Base-by-base conservation (phyloP, 352 stramenopile genomes). In the Ochromonadaceae sp. region DNA sequence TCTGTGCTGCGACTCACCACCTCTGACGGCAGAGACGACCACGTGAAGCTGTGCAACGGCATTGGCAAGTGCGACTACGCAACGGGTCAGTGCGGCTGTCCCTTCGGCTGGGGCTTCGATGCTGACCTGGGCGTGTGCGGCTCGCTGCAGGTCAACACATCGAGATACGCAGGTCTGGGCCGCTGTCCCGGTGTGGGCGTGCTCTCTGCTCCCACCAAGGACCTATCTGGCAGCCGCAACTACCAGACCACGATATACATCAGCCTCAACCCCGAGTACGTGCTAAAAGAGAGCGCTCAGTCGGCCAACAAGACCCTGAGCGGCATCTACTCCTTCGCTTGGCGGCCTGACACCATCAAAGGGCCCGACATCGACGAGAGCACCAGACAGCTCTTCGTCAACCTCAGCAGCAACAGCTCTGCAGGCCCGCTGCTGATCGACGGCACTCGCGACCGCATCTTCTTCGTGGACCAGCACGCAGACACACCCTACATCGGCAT, bases 181-280 rank as follows among this genome's bases (percentile, higher is more conserved):
- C n/a, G 56, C 40, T 63, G 56, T 63, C 56, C 56, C n/a, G 56
- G 56, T 26, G 20, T 53, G 40, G 15, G 40, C 40, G 15, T 44
- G 40, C 40, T 44, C 40, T 20, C 40, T 20, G 40, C 40, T 44
- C n/a, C n/a, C n/a, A n/a, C n/a, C n/a, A n/a, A n/a, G n/a, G n/a
- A n/a, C n/a, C n/a, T n/a, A n/a, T n/a, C n/a, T n/a, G n/a, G n/a
- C n/a, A n/a, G n/a, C n/a, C n/a, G n/a, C n/a, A n/a, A n/a, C n/a
- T n/a, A n/a, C n/a, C n/a, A n/a, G n/a, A n/a, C n/a, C n/a, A n/a
- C n/a, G n/a, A n/a, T n/a, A n/a, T n/a, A n/a, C n/a, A n/a, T n/a
- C n/a, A n/a, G n/a, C n/a, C n/a, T n/a, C n/a, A n/a, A n/a, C n/a
- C n/a, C n/a, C n/a, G n/a, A n/a, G n/a, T n/a, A n/a, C n/a, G n/a